Evolutionary conservation across 768 basidiomycete genomes (phyloP).

Genomic region (Lactarius hatsudake): DNA sequence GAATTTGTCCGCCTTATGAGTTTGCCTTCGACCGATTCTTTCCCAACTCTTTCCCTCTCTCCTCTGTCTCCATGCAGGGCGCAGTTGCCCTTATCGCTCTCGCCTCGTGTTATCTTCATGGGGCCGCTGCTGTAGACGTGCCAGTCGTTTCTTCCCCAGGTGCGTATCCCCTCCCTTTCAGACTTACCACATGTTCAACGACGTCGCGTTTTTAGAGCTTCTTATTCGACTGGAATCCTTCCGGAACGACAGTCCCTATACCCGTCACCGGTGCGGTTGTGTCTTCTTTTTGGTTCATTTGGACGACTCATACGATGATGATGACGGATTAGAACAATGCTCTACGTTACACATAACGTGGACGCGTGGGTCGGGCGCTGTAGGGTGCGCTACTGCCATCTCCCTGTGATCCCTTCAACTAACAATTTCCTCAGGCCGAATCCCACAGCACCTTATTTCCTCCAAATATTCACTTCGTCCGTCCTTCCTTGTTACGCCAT

Average conservation of each 20-base stretch:
- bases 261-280: slow-evolving; percentile 32
- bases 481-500: slow-evolving; percentile 28
- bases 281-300: not conserved
- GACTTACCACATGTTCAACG: not conserved
- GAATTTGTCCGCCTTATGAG: not conserved
- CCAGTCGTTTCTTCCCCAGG: slow-evolving; percentile 20
- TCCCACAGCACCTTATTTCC: slow-evolving; percentile 53
- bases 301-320: not conserved
- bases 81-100: not conserved
- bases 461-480: slow-evolving; percentile 62
- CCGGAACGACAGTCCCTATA: slow-evolving; percentile 33
- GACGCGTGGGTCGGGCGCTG: slow-evolving; percentile 29
- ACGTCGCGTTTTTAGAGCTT: slow-evolving; percentile 29
- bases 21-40: not conserved
- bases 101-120: not conserved
- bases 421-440: slow-evolving; percentile 43
- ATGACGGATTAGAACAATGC: slow-evolving; percentile 33
- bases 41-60: not conserved
- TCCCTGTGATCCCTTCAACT: not conserved
- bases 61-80: not conserved
- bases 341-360: slow-evolving; percentile 35
- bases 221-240: slow-evolving; percentile 35
- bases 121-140: not conserved
- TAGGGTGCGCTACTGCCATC: slow-evolving; percentile 29
- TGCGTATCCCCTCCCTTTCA: not conserved